A percentile compares a stretch with the other conserved stretches of the same genome.
These are phyloP conservation scores for Candida glucosophila DNA, from an alignment of 1,139 yeast genomes.

Conservation along the genomic window DNA sequence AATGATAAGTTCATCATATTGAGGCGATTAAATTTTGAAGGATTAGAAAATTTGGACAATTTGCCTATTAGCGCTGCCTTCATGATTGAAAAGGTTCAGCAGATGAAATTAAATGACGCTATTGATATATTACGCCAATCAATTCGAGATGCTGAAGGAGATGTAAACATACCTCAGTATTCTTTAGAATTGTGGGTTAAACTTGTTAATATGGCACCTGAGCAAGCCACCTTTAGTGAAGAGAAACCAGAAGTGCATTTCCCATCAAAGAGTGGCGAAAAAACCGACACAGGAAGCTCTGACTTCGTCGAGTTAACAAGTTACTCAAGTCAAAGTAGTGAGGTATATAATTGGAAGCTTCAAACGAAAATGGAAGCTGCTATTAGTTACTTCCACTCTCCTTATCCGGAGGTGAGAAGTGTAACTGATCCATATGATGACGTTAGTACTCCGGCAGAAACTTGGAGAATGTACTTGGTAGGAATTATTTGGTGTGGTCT, in stretches of 20 bases:
- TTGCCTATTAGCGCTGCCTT: slow-evolving; percentile 25
- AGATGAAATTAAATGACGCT: slow-evolving; percentile 30
- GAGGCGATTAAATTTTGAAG: slow-evolving; percentile 18
- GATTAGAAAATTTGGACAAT: slow-evolving; percentile 17
- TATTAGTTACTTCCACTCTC: slow-evolving; percentile 46
- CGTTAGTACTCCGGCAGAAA: slow-evolving; percentile 41
- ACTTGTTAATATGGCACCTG: slow-evolving; percentile 7
- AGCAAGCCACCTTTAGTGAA: background rate
- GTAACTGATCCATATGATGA: slow-evolving; percentile 49
- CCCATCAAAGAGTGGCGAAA: no score
- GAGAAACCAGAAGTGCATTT: background rate
- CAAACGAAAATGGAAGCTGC: slow-evolving; percentile 36
- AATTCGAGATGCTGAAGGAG: slow-evolving; percentile 32
- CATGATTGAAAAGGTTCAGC: slow-evolving; percentile 30
- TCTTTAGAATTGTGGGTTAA: slow-evolving; percentile 17
- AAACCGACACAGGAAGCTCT: no score
- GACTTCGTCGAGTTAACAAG: background rate
- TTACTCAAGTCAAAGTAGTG: background rate
- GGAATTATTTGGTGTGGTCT: slow-evolving; percentile 46
- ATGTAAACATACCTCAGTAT: slow-evolving; percentile 39
- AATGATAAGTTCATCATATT: slow-evolving; percentile 20
- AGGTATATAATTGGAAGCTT: slow-evolving; percentile 19
- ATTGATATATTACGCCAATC: slow-evolving; percentile 31
- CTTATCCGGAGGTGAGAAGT: slow-evolving; percentile 60
- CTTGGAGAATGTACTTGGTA: slow-evolving; percentile 44